A percentile compares a stretch with the other conserved stretches of the same genome.
Conservation (phyloP, 202 grass and related monocot genomes). For the Tripidium arundinaceum region DNA sequence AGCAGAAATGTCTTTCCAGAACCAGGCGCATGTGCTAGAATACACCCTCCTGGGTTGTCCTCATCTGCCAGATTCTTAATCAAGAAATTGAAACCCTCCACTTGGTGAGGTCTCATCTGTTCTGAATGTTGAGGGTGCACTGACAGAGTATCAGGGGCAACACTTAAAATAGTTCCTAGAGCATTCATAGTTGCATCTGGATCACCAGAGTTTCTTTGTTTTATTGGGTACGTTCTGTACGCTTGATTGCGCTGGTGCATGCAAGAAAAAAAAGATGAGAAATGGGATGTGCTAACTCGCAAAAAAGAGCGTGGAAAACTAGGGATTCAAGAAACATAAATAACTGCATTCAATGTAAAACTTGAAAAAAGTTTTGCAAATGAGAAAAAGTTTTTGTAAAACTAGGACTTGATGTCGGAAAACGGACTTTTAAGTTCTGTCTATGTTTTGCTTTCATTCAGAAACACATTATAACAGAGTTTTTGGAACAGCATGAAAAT, state of each 20-base stretch:
- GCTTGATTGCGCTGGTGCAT: constrained; percentile 40
- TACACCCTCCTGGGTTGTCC: constrained; percentile 66
- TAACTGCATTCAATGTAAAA: neutral
- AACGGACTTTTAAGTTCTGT: too few relatives aligned
- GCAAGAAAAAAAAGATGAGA: constrained; percentile 28
- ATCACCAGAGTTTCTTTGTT: constrained; percentile 31
- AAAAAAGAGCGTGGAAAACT: neutral
- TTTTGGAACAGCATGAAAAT: too few relatives aligned
- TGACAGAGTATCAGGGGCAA: constrained; percentile 29
- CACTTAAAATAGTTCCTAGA: constrained; percentile 19
- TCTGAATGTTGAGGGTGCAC: constrained; percentile 63
- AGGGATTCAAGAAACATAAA: neutral
- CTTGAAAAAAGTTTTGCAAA: neutral
- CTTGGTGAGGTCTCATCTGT: constrained; percentile 78
- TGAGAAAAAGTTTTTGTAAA: neutral
- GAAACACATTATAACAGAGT: too few relatives aligned
- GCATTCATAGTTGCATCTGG: constrained; percentile 25
- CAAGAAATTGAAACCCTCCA: constrained; percentile 90
- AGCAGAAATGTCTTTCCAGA: constrained; percentile 93
- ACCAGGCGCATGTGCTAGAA: constrained; percentile 91
- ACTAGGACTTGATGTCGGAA: neutral
- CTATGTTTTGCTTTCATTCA: too few relatives aligned
- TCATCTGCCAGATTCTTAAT: constrained; percentile 71
- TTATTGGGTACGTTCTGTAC: constrained; percentile 33
- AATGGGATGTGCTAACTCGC: too few relatives aligned